Evolutionary conservation across 1,139 yeast genomes (phyloP).

Genomic region (Yarrowia galli): DNA sequence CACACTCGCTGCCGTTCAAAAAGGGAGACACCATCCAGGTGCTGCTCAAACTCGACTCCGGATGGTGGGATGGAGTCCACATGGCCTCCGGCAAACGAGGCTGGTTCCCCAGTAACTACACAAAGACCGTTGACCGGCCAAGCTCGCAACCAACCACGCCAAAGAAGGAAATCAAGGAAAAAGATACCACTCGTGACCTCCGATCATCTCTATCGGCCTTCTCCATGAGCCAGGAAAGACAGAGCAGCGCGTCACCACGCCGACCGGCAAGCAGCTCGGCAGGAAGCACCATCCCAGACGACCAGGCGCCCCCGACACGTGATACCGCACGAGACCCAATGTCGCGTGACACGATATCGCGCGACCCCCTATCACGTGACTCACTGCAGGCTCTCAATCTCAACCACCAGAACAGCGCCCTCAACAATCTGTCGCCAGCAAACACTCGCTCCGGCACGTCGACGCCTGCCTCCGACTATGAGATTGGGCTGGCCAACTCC

Average conservation of each 20-base stretch:
- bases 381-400: slow-evolving; percentile 18
- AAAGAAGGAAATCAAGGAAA: not conserved
- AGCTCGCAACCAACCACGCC: not conserved
- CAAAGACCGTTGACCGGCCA: slow-evolving; percentile 40
- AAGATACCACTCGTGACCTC: slow-evolving; percentile 21
- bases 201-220: slow-evolving; percentile 30
- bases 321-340: not conserved
- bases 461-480: slow-evolving; percentile 32
- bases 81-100: slow-evolving; percentile 47
- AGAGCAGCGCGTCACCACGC: slow-evolving; percentile 52
- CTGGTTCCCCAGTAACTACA: slow-evolving; percentile 52
- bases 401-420: not conserved
- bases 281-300: not conserved
- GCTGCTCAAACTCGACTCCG: slow-evolving; percentile 57
- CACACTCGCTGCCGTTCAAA: slow-evolving; percentile 68
- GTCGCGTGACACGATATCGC: not conserved
- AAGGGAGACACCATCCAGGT: slow-evolving; percentile 66
- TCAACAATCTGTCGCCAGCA: not conserved
- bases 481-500: slow-evolving; percentile 11
- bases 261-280: slow-evolving; percentile 26
- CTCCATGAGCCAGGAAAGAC: slow-evolving; percentile 57
- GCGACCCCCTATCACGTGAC: slow-evolving; percentile 28
- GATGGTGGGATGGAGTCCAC: slow-evolving; percentile 53
- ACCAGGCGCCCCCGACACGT: not conserved
- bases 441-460: slow-evolving; percentile 28